Percentiles rank a stretch among this genome's conserved stretches.
Conservation (phyloP, 768 basidiomycete genomes). For the Phaeolepiota aurea region DNA sequence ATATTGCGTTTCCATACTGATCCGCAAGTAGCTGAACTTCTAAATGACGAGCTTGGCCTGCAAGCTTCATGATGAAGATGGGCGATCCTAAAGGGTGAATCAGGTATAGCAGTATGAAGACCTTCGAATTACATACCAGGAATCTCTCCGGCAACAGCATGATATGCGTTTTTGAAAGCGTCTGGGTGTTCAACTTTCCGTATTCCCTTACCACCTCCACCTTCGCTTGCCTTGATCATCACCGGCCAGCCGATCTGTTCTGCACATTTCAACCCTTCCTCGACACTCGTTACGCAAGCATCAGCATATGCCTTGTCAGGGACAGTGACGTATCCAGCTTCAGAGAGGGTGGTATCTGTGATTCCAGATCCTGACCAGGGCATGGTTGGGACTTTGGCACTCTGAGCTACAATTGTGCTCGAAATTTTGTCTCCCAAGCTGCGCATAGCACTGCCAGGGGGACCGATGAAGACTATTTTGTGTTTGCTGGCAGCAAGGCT, state of each 20-base stretch:
- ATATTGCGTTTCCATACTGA: conserved; percentile 99
- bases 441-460: conserved; percentile 97
- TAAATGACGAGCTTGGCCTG: conserved; percentile 92
- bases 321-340: conserved; percentile 90
- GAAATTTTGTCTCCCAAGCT: conserved; percentile 99
- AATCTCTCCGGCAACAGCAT: conserved; percentile 92
- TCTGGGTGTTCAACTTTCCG: conserved; percentile 85
- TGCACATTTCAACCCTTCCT: conserved; percentile 77
- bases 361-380: conserved; percentile 97
- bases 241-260: conserved; percentile 92
- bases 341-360: conserved; percentile 74
- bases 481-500: conserved; percentile 85
- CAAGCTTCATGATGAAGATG: conserved; percentile 99
- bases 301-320: conserved; percentile 80
- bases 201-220: conserved; percentile 98
- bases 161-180: conserved; percentile 88
- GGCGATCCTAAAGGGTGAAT: conserved; percentile 63
- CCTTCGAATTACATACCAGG: conserved; percentile 54
- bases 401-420: conserved; percentile 97
- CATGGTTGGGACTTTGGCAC: conserved; percentile 95
- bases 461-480: conserved; percentile 98
- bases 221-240: conserved; percentile 99
- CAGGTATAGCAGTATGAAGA: conserved; percentile 5
- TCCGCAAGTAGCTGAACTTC: conserved; percentile 98
- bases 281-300: conserved; percentile 84